Evolutionary conservation across 495 filamentous ascomycete genomes (phyloP).

Genomic region (Bacidia rubella): DNA sequence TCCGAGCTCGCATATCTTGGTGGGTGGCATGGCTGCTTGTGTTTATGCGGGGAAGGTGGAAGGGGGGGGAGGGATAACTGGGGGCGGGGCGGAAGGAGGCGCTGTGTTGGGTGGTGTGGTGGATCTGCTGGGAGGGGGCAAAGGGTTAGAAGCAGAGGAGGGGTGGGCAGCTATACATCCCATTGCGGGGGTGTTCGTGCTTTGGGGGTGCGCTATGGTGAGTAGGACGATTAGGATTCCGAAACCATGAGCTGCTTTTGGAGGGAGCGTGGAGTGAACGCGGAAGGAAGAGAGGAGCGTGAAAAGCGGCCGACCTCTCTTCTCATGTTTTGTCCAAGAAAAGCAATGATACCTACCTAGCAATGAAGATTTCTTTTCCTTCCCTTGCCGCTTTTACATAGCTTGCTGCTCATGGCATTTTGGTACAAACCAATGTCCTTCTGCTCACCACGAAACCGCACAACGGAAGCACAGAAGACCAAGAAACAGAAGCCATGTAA

Average conservation of each 20-base stretch:
- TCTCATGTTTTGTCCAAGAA: not conserved
- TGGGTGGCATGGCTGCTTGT: slow-evolving; percentile 80
- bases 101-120: slow-evolving; percentile 51
- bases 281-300: not conserved
- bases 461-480: no score
- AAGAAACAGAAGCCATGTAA: no score
- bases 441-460: no score
- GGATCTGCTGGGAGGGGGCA: not conserved
- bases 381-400: no score
- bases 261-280: not conserved
- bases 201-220: slow-evolving; percentile 83
- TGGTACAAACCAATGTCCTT: no score
- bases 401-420: no score
- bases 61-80: slow-evolving; percentile 57
- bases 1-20: slow-evolving; percentile 72
- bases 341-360: not conserved
- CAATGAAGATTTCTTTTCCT: no score
- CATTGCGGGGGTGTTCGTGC: slow-evolving; percentile 63
- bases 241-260: slow-evolving; percentile 50
- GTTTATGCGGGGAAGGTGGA: slow-evolving; percentile 66
- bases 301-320: not conserved
- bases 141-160: slow-evolving; percentile 25
- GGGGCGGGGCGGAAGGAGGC: slow-evolving; percentile 60
- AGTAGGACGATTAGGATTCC: slow-evolving; percentile 90
- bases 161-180: slow-evolving; percentile 76